Evolutionary conservation across 169 alveolate species (phyloP).

Genomic region (Neospora caninum): DNA sequence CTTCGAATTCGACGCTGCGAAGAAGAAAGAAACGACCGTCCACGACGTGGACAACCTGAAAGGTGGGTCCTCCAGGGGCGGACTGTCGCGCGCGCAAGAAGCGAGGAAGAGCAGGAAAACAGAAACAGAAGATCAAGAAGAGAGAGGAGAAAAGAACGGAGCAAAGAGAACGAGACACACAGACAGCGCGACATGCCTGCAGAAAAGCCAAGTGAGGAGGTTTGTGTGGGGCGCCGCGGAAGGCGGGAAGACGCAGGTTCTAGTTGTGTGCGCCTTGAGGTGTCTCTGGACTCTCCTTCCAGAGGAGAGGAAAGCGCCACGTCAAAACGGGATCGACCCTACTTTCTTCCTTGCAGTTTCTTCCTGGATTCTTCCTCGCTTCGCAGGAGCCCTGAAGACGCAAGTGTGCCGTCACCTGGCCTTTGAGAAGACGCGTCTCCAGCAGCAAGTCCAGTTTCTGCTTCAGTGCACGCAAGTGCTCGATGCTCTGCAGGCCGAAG

Average conservation of each 20-base stretch:
- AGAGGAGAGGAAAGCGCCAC: too few relatives aligned
- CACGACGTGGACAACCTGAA: background rate
- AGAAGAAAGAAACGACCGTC: background rate
- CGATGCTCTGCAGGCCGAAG: slow-evolving; percentile 2
- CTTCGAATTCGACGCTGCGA: background rate
- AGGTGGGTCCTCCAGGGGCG: background rate
- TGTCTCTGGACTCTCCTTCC: too few relatives aligned
- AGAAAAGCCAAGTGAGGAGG: too few relatives aligned
- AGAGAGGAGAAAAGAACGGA: too few relatives aligned
- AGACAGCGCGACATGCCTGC: too few relatives aligned
- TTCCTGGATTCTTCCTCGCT: background rate
- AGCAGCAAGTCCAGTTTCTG: slow-evolving; percentile 62
- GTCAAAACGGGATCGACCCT: too few relatives aligned
- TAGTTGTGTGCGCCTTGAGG: too few relatives aligned
- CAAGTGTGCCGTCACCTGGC: slow-evolving; percentile 64
- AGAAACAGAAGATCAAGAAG: background rate
- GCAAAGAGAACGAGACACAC: too few relatives aligned
- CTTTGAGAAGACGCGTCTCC: slow-evolving; percentile 62
- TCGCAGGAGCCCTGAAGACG: slow-evolving; percentile 33
- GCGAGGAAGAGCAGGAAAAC: background rate
- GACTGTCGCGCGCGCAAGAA: background rate
- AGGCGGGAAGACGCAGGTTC: too few relatives aligned
- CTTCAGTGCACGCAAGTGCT: slow-evolving; percentile 42
- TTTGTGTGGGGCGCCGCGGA: too few relatives aligned
- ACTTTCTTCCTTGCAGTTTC: too few relatives aligned